Evolutionary conservation across 139 green algal genomes (phyloP), one percentile per base, ranked within the genome.

Genomic region (Coelastrella sp.): DNA sequence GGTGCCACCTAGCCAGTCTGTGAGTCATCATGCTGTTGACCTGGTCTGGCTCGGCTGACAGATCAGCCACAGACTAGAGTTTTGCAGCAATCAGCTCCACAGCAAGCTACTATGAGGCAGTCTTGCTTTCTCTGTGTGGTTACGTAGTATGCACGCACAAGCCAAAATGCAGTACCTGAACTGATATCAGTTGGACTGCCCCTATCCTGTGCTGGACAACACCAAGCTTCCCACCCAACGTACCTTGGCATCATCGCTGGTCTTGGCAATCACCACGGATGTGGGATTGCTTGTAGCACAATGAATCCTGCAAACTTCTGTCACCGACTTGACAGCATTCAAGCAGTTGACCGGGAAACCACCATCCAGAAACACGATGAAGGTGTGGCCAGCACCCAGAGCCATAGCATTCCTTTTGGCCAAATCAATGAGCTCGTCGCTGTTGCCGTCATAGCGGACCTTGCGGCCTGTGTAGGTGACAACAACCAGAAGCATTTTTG

Each of bases 231-330:
- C 32, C 32, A 47, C 17, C 7, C 68, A 22, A 3, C 85, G 7
- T 58, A 85, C 91, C 88, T 92, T 92, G 10, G 64, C 23, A 19
- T 92, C 85, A 4, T 92, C 74, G 19, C 85, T 86, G 16, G 68
- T 66, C 83, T 91, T 92, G n/a, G 61, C 91, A 8, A 93, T 22
- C 19, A 93, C 23, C 11, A 93, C 83, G 14, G 61, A 64, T 7
- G 76, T 87, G 11, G 91, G 86, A 74, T 93, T 93, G 83, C 64
- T 60, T n/a, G 91, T 93, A 22, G 91, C 91, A 66, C 91, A 93
- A 56, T 93, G 89, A 17, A 92, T 76, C 14, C 87, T 76, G 61
- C 81, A 64, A 59, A 93, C 91, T 73, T 91, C 88, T 5, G 91
- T 77, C 3, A 91, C 79, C 3, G 89, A 77, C 79, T 92, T 93